Evolutionary conservation across 1,284 basidiomycete genomes (phyloP).

Genomic region (Fomitopsis palustris): DNA sequence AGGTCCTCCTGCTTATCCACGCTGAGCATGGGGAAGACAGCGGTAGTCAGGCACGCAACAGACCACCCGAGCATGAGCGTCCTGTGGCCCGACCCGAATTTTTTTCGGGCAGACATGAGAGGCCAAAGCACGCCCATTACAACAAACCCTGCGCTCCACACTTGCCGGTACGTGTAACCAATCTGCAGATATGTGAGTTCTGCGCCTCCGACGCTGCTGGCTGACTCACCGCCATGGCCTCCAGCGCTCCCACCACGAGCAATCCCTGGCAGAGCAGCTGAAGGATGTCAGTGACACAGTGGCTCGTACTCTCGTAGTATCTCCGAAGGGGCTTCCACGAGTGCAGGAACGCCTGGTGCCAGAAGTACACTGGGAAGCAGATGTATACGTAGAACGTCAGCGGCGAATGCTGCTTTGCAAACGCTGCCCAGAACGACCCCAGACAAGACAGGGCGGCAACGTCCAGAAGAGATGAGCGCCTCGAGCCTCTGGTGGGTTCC

Average conservation of each 20-base stretch:
- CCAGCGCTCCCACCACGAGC: slow-evolving; percentile 43
- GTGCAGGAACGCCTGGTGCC: slow-evolving; percentile 40
- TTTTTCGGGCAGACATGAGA: slow-evolving; percentile 40
- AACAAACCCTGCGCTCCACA: slow-evolving; percentile 73
- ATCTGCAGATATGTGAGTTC: slow-evolving; percentile 33
- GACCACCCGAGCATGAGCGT: slow-evolving; percentile 45
- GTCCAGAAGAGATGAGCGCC: slow-evolving; percentile 12
- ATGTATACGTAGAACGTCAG: slow-evolving; percentile 79
- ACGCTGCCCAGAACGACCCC: slow-evolving; percentile 44
- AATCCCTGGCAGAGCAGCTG: slow-evolving; percentile 22
- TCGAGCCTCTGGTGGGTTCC: not conserved
- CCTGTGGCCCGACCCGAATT: slow-evolving; percentile 27
- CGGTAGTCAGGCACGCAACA: slow-evolving; percentile 49
- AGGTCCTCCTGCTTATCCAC: slow-evolving; percentile 76
- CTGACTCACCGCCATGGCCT: slow-evolving; percentile 70
- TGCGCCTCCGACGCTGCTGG: not conserved
- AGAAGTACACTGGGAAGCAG: slow-evolving; percentile 76
- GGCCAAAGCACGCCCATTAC: slow-evolving; percentile 73
- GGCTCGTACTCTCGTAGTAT: slow-evolving; percentile 2
- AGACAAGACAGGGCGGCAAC: slow-evolving; percentile 31
- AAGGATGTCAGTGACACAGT: slow-evolving; percentile 4
- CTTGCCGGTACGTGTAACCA: slow-evolving; percentile 64
- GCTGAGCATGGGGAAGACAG: slow-evolving; percentile 68
- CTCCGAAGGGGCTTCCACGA: slow-evolving; percentile 23
- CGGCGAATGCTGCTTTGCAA: slow-evolving; percentile 64